These are phyloP conservation scores for Mortierella sp. DNA, from an alignment of 371 early-diverging fungal species.

Conservation along the genomic window DNA sequence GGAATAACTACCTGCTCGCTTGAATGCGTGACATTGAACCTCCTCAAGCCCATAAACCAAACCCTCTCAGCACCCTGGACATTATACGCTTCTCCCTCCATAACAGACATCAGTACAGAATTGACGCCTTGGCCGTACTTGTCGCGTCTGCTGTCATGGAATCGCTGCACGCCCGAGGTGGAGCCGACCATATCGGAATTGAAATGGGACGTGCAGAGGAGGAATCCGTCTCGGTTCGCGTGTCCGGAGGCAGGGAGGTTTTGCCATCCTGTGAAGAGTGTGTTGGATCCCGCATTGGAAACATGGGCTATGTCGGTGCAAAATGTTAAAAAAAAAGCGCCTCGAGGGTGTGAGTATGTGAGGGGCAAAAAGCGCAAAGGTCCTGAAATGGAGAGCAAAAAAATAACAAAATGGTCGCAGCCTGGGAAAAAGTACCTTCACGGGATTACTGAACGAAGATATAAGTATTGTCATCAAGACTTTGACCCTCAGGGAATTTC, in stretches of 20 bases:
- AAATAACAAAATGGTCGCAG: too few relatives aligned
- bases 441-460: too few relatives aligned
- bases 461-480: too few relatives aligned
- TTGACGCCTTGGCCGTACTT: constrained; percentile 17
- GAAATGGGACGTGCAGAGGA: constrained; percentile 17
- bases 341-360: too few relatives aligned
- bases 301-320: too few relatives aligned
- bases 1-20: neutral
- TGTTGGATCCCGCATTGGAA: neutral
- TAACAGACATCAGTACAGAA: constrained; percentile 11
- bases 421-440: too few relatives aligned
- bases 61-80: constrained; percentile 15
- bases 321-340: too few relatives aligned
- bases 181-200: constrained; percentile 11
- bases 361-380: too few relatives aligned
- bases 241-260: neutral
- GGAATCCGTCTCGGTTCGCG: constrained; percentile 16
- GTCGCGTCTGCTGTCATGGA: constrained; percentile 5
- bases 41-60: constrained; percentile 21
- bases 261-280: constrained; percentile 14
- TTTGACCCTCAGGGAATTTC: too few relatives aligned
- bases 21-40: neutral
- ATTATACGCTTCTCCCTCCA: constrained; percentile 10
- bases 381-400: too few relatives aligned
- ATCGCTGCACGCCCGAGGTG: constrained; percentile 16